A percentile compares a stretch with the other conserved stretches of the same genome.
Evolutionary conservation across 441 rosid genomes (phyloP).

Genomic region (Erysimum cheiri): DNA sequence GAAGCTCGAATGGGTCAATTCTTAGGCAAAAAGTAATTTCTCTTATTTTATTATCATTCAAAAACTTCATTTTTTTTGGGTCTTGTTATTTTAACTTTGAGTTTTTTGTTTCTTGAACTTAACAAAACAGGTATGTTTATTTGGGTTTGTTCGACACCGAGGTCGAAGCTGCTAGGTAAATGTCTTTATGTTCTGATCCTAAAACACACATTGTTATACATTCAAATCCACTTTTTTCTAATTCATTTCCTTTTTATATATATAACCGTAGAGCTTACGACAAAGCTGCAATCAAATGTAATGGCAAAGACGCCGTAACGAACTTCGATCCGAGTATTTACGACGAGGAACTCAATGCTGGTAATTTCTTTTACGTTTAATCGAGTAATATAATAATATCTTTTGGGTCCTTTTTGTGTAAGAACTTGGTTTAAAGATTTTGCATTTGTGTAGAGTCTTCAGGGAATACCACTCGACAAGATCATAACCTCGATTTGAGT

Average conservation of each 20-base stretch:
- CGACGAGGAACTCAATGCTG: conserved; percentile 69
- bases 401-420: neutral
- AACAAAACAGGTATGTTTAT: conserved; percentile 73
- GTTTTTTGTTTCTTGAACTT: conserved; percentile 4
- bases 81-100: neutral
- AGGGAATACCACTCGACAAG: conserved; percentile 52
- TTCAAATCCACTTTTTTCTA: neutral
- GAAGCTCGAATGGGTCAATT: conserved; percentile 99
- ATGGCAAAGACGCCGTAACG: conserved; percentile 97
- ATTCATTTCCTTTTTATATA: neutral
- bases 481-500: conserved; percentile 91
- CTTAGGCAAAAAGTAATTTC: conserved; percentile 88
- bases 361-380: conserved; percentile 37
- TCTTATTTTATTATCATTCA: neutral
- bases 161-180: conserved; percentile 92
- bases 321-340: conserved; percentile 94
- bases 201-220: conserved; percentile 8
- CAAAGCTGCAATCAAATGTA: conserved; percentile 93
- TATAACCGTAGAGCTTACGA: conserved; percentile 81
- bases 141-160: conserved; percentile 97
- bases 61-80: neutral
- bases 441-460: conserved; percentile 51
- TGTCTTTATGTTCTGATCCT: conserved; percentile 4
- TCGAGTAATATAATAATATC: neutral
- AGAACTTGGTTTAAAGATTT: neutral